Evolutionary conservation across 192 early-diverging fungal species (phyloP).

Genomic region (Backusella tarrabulga): DNA sequence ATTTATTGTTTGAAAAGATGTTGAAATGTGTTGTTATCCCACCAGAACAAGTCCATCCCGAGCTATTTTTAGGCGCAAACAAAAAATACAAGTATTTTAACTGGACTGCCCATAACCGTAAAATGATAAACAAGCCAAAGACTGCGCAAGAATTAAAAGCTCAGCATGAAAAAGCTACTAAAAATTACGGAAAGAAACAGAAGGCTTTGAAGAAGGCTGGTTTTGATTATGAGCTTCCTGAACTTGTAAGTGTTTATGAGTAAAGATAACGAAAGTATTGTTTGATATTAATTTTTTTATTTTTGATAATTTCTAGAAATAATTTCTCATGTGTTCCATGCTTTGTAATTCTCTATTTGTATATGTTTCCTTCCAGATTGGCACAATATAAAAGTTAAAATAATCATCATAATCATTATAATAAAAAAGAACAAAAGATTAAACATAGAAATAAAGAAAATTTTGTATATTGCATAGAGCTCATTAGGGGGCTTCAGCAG

Average conservation of each 20-base stretch:
- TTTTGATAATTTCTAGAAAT: background rate
- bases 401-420: background rate
- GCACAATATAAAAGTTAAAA: slow-evolving; percentile 4
- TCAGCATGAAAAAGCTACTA: slow-evolving; percentile 42
- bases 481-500: background rate
- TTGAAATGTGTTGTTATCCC: slow-evolving; percentile 80
- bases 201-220: slow-evolving; percentile 64
- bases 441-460: background rate
- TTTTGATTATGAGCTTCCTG: slow-evolving; percentile 90
- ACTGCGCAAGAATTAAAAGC: slow-evolving; percentile 45
- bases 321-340: background rate
- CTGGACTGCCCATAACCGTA: slow-evolving; percentile 53
- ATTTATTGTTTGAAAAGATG: slow-evolving; percentile 76
- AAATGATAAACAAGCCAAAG: slow-evolving; percentile 65
- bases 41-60: slow-evolving; percentile 68
- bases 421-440: background rate
- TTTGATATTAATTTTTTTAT: background rate
- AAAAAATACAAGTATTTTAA: slow-evolving; percentile 65
- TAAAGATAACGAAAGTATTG: background rate
- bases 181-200: slow-evolving; percentile 57
- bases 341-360: background rate
- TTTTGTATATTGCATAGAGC: background rate
- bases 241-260: slow-evolving; percentile 49
- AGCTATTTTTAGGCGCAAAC: slow-evolving; percentile 71
- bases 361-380: slow-evolving; percentile 5